Conservation (phyloP, 1,284 basidiomycete genomes). For the Rhodotorula sp. region DNA sequence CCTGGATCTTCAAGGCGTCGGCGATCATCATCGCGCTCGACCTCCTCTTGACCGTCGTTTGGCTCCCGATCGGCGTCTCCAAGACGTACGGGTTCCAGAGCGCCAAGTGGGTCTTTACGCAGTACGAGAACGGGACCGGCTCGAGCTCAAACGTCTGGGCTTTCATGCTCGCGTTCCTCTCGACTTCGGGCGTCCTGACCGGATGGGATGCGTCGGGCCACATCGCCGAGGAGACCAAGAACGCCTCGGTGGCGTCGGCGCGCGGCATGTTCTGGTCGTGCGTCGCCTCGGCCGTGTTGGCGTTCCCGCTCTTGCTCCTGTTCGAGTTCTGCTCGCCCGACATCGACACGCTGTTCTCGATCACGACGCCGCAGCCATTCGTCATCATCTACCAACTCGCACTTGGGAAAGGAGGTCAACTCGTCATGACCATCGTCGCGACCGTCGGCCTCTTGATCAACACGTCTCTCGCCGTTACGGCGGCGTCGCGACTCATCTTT, state of each 20-base stretch:
- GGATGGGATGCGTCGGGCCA: slow-evolving; percentile 76
- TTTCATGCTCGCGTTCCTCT: slow-evolving; percentile 58
- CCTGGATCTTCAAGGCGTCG: slow-evolving; percentile 69
- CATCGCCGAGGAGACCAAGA: slow-evolving; percentile 83
- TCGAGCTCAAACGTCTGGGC: slow-evolving; percentile 68
- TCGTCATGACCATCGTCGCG: slow-evolving; percentile 79
- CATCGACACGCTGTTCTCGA: slow-evolving; percentile 66
- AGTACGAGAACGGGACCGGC: slow-evolving; percentile 80
- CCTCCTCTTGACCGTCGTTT: slow-evolving; percentile 77
- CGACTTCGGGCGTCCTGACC: slow-evolving; percentile 75
- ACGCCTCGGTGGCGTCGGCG: slow-evolving; percentile 74
- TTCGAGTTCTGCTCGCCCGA: slow-evolving; percentile 82
- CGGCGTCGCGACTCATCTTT: slow-evolving; percentile 76
- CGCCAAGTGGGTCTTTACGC: slow-evolving; percentile 73
- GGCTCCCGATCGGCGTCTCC: slow-evolving; percentile 81
- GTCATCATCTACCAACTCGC: slow-evolving; percentile 78
- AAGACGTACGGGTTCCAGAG: slow-evolving; percentile 77
- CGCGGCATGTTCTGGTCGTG: slow-evolving; percentile 73
- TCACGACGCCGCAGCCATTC: slow-evolving; percentile 79
- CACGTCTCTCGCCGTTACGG: slow-evolving; percentile 76
- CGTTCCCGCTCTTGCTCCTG: slow-evolving; percentile 62
- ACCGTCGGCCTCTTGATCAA: slow-evolving; percentile 74
- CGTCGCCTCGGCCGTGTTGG: slow-evolving; percentile 68
- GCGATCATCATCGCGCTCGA: slow-evolving; percentile 72
- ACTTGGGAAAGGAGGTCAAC: slow-evolving; percentile 68